Percentiles rank a stretch among this genome's conserved stretches.
Conservation (phyloP, 164 flowering plant species). For the Sedum album region DNA sequence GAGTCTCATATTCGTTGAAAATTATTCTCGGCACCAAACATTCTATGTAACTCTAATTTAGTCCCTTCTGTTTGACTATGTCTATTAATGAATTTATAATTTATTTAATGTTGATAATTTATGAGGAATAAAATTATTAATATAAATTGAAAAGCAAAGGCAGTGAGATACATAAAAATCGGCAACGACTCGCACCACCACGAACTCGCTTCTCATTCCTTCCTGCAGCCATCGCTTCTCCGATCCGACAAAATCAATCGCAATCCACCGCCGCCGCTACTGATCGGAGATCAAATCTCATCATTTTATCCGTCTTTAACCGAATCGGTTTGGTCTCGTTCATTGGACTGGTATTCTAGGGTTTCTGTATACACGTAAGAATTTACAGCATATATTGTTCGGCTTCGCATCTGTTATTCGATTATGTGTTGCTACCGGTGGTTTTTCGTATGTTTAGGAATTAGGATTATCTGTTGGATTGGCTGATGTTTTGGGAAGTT, state of each 20-base stretch:
- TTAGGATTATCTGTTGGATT: no score
- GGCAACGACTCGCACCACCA: conserved; percentile 9
- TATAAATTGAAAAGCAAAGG: background rate
- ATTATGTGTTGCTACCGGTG: background rate
- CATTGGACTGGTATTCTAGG: background rate
- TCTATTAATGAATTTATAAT: no score
- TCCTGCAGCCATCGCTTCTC: background rate
- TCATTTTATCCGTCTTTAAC: background rate
- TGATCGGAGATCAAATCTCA: no score
- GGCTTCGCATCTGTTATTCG: background rate
- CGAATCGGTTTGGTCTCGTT: background rate
- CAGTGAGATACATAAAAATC: conserved; percentile 7
- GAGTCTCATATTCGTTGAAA: no score
- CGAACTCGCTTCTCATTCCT: conserved; percentile 3
- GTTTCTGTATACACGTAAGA: background rate
- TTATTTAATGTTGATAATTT: no score
- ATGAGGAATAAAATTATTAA: no score
- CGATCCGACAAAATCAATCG: background rate
- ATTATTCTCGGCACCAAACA: no score
- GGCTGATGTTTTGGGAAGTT: no score
- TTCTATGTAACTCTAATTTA: no score
- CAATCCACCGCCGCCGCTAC: background rate
- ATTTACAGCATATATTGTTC: no score
- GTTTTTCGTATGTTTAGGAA: background rate
- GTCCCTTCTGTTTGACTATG: no score